Conservation (phyloP, 495 filamentous ascomycete species). For the Penicillium bovifimosum region DNA sequence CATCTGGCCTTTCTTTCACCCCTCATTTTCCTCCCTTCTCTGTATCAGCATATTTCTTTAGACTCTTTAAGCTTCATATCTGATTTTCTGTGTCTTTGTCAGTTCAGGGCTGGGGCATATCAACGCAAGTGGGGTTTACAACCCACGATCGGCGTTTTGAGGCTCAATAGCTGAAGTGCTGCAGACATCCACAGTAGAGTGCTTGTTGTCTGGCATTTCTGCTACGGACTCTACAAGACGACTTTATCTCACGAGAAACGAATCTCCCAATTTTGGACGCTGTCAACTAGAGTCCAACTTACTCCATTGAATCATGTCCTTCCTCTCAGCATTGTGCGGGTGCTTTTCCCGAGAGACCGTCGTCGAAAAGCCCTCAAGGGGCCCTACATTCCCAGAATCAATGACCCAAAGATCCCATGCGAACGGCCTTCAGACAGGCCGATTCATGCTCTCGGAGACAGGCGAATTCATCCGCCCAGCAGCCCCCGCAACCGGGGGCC, state of each 20-base stretch:
- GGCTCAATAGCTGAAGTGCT: constrained; percentile 3
- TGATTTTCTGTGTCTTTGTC: background rate
- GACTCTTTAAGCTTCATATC: background rate
- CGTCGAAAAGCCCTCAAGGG: constrained; percentile 8
- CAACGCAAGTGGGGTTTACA: background rate
- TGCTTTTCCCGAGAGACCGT: constrained; percentile 21
- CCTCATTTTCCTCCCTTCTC: background rate
- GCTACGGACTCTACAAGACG: background rate
- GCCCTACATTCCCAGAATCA: constrained; percentile 6
- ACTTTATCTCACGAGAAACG: background rate
- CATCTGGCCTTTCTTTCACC: constrained; percentile 5
- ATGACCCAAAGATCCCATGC: constrained; percentile 9
- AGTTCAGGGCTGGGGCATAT: constrained; percentile 1
- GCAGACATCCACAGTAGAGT: too few species aligned
- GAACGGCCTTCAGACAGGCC: constrained; percentile 49
- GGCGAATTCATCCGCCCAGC: constrained; percentile 21
- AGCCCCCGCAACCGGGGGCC: constrained; percentile 3
- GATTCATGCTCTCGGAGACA: constrained; percentile 15
- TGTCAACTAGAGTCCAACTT: background rate
- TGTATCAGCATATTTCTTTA: background rate
- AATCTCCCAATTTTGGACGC: background rate
- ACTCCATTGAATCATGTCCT: constrained; percentile 20
- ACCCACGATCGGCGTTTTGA: constrained; percentile 1
- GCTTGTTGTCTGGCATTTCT: background rate
- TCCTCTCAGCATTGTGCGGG: constrained; percentile 27